Base-by-base conservation (phyloP, 768 basidiomycete species). In the Gyrodon lividus region DNA sequence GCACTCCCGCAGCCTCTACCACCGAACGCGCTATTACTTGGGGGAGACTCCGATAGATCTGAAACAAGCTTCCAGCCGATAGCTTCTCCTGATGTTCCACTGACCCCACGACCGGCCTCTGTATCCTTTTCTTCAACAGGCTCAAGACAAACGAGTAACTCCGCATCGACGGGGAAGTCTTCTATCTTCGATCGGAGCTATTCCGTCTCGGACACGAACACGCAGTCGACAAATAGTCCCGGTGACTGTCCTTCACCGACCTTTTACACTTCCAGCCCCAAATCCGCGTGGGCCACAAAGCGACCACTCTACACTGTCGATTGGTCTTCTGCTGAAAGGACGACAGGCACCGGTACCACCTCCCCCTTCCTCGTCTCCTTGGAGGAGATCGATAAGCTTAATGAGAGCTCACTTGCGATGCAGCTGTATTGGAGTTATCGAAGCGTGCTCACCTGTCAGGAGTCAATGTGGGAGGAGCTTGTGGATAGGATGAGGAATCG, bases 391-490 rank as follows among this genome's bases (percentile, higher is more conserved):
- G 68, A 69, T 48, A 65, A 65, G 23, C 63, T 86, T 55, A 81
- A 70, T 52, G 80, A 84, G 48, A 77, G 82, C 39, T 82, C 83
- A 2, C 73, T 86, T 24, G 84, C 84, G 0, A 85, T 87, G 83
- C 86, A 88, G 50, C 74, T 88, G 4, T 81, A 85, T 59, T 73
- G 76, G 54, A 78, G 81, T n/a, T 86, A 79, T 54, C 78, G 82
- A 57, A 66, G 69, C 17, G 81, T 88, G 7, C 63, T 86, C 12
- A 83, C 82, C 12, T 85, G 83, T 57, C 79, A 84, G 64, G 86
- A 87, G 60, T 79, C 84, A 24, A 86, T 88, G 84, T 88, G 86
- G 85, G 86, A 87, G 54, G 84, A 86, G 48, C 72, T 88, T 43
- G 77, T 78, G 56, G 79, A 83, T 54, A 76, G 80, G 54, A 74